Percentiles rank a stretch among this genome's conserved stretches.
Conservation (phyloP, 75 land plant genomes). For the Pinus tabuliformis region DNA sequence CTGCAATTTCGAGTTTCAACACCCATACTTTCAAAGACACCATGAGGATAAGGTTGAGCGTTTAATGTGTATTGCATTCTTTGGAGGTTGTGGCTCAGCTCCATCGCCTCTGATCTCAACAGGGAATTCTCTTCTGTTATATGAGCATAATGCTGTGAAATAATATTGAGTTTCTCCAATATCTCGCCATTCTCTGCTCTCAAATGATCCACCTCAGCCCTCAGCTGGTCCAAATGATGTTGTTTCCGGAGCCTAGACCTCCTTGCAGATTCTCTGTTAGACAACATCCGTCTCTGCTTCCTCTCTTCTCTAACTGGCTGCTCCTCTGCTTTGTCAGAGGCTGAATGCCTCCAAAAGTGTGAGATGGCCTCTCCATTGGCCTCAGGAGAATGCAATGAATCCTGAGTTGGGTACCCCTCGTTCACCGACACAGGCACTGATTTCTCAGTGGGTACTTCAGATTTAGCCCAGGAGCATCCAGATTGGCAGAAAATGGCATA, state of each 20-base stretch:
- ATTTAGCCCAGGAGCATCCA: not conserved
- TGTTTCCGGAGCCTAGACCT: constrained; percentile 71
- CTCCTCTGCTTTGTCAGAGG: constrained; percentile 45
- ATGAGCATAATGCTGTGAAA: constrained; percentile 40
- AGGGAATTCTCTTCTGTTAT: constrained; percentile 43
- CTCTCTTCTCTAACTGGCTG: constrained; percentile 40
- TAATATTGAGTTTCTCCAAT: constrained; percentile 34
- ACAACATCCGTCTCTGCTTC: constrained; percentile 63
- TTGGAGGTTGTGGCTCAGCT: constrained; percentile 44
- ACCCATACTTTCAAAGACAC: not conserved
- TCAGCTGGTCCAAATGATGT: constrained; percentile 65
- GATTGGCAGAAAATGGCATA: not conserved
- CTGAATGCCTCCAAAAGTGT: too few species aligned
- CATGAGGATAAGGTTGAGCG: not conserved
- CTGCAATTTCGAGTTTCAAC: constrained; percentile 3
- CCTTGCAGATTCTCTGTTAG: constrained; percentile 73
- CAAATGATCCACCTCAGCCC: constrained; percentile 52
- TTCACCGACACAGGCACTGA: not conserved
- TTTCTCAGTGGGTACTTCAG: not conserved
- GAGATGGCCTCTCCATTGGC: not conserved
- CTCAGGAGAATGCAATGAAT: not conserved
- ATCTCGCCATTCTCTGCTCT: constrained; percentile 48
- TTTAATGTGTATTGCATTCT: constrained; percentile 4
- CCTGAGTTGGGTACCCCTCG: not conserved
- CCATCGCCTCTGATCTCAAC: constrained; percentile 40